Evolutionary conservation across 257 asterid genomes (phyloP), one percentile per base, ranked within the genome.

Genomic region (Coffea canephora): DNA sequence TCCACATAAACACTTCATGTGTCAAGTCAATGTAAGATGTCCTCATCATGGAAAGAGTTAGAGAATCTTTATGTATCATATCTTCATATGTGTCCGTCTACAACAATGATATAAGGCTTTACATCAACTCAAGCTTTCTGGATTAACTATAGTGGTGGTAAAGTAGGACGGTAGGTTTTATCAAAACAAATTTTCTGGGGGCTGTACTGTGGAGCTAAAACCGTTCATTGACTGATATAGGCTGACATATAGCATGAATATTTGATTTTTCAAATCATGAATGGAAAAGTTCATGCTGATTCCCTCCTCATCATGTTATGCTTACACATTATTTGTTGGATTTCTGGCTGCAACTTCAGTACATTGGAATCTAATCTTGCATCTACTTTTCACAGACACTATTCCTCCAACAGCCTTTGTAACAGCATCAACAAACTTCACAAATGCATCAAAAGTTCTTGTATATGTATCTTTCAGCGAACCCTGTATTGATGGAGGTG

Each of bases 391-490:
- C 87, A 85, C 94, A 95, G 99, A 95, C 82, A 95, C 91, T 7
- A 81, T 90, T 73, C 87, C 85, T 34, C 99, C 99, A 70, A 91
- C 98, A 21, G 99, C 98, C 48, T 23, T 69, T 31, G 77, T 95
- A 71, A 86, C 91, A 5, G 80, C 94, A 7, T 75, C 85, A 46
- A 80, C 91, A 13, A 64, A 87, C 41, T 93, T 95, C 73, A 93
- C 98, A n/a, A 92, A 73, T 83, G 95, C 91, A 87, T 83, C 96
- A 31, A 91, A 76, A 75, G 86, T 90, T 84, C 76, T 88, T 46
- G 94, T 95, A 46, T 87, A 89, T 83, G 87, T 95, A 69, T 81
- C 94, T 15, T 93, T 95, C 90, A 92, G 86, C 73, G 96, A 95
- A 76, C 89, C 90, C 31, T 95, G 99, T 78, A 78, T 75, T 43